Evolutionary conservation across 768 basidiomycete genomes (phyloP), one percentile per base, ranked within the genome.

Genomic region (Suillus cothurnatus): DNA sequence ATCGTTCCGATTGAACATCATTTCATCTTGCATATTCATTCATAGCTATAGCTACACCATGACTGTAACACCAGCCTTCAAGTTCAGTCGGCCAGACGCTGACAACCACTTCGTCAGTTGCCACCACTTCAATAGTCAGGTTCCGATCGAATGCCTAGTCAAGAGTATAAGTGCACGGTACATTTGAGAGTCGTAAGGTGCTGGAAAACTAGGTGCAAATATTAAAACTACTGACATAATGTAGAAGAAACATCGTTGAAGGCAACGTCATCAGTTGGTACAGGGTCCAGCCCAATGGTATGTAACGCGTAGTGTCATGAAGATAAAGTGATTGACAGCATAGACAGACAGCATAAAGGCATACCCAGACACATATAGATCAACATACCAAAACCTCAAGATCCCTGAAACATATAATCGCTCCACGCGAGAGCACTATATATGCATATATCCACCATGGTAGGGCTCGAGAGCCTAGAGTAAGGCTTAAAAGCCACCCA

Each of bases 401-500:
- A 55, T 58, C 11, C 38, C 57, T 6, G 6, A 28, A 39, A 9
- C 57, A 19, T 39, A 58, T 17, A 39, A 39, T 58, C 3, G 21
- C 19, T 58, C 61, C 5, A 59, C 26, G 21, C 11, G 31, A 36
- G 31, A 32, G 61, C 21, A 12, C 6, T n/a, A 34, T 12, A 34
- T 34, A n/a, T 55, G 31, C 53, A 55, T 55, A 55, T 34, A 32
- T 55, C 32, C 31, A 32, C 6, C 53, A 32, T 11, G 32, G 9
- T 31, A 26, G 17, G 21, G 31, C 31, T 8, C 8, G 4, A 28
- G 26, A 52, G 26, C 50, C 19, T 2, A 32, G 4, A 53, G 11
- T 14, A n/a, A 34, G 31, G 32, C 21, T 21, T 28, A 58, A 21
- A 58, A 58, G 2, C 53, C 62, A 7, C 67, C 64, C 69, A 70